Evolutionary conservation across 495 filamentous ascomycete species (phyloP).

Genomic region (Penicillium samsonianum): DNA sequence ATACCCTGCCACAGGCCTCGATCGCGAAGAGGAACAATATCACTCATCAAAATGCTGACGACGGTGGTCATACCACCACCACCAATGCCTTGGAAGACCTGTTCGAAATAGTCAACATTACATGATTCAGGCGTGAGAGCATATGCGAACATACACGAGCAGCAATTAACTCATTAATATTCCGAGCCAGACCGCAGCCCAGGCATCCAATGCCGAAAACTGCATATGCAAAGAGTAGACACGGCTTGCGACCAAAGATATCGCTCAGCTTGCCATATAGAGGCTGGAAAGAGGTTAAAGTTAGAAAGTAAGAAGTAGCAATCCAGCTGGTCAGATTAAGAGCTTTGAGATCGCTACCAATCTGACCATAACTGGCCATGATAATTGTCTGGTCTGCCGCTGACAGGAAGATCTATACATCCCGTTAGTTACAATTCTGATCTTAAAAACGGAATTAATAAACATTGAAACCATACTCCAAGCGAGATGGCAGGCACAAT

Average conservation of each 20-base stretch:
- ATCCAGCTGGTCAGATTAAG: constrained; percentile 84
- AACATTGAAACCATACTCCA: constrained; percentile 41
- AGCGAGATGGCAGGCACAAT: constrained; percentile 54
- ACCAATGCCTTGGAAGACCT: constrained; percentile 70
- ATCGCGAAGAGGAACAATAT: constrained; percentile 75
- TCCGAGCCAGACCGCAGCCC: constrained; percentile 68
- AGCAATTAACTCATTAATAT: constrained; percentile 70
- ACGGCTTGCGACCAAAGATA: constrained; percentile 80
- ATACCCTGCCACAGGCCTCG: constrained; percentile 81
- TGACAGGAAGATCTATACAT: constrained; percentile 61
- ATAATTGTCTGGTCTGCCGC: constrained; percentile 84
- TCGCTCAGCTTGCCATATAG: constrained; percentile 77
- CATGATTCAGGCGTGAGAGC: not conserved
- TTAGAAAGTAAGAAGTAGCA: constrained; percentile 75
- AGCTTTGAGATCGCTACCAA: constrained; percentile 77
- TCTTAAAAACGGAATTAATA: not conserved
- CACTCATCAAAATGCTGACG: constrained; percentile 74
- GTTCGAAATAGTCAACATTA: not conserved
- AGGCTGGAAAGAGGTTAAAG: constrained; percentile 76
- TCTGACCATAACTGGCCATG: constrained; percentile 74
- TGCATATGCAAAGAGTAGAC: constrained; percentile 70
- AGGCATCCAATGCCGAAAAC: constrained; percentile 75
- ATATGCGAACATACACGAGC: constrained; percentile 48
- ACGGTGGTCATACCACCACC: constrained; percentile 86
- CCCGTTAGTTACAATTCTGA: not conserved